Evolutionary conservation across 2,329 filamentous ascomycete genomes (phyloP).

Genomic region (Penicillium polonicum): DNA sequence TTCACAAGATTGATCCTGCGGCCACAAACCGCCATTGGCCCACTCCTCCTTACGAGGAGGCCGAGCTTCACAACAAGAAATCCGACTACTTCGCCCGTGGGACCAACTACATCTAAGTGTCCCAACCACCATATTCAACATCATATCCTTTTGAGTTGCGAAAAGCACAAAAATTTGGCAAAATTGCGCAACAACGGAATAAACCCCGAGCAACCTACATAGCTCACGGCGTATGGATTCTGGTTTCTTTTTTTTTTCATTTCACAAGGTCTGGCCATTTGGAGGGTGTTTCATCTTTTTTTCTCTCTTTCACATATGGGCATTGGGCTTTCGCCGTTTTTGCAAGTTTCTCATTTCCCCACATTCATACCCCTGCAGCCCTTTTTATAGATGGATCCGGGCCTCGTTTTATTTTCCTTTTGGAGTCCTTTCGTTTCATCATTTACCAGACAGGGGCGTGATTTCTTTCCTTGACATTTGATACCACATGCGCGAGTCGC

Average conservation of each 20-base stretch:
- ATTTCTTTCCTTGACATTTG: slow-evolving; percentile 28
- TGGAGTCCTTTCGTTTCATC: slow-evolving; percentile 26
- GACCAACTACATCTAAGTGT: slow-evolving; percentile 37
- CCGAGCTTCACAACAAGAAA: slow-evolving; percentile 83
- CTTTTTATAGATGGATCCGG: slow-evolving; percentile 38
- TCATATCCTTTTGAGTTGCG: slow-evolving; percentile 15
- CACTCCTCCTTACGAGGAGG: slow-evolving; percentile 91
- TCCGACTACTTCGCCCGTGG: slow-evolving; percentile 76
- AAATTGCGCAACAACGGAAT: slow-evolving; percentile 26
- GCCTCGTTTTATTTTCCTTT: slow-evolving; percentile 34
- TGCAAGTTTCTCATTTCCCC: slow-evolving; percentile 21
- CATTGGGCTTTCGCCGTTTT: slow-evolving; percentile 22
- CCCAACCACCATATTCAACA: slow-evolving; percentile 15
- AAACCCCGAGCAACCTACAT: slow-evolving; percentile 14
- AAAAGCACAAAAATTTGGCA: slow-evolving; percentile 22
- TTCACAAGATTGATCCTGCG: slow-evolving; percentile 53
- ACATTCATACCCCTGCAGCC: slow-evolving; percentile 42
- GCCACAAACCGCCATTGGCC: slow-evolving; percentile 73
- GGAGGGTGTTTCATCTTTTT: slow-evolving; percentile 5
- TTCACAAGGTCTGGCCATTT: slow-evolving; percentile 25
- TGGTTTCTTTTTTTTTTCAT: slow-evolving; percentile 23
- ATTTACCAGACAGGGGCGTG: slow-evolving; percentile 11
- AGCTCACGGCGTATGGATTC: slow-evolving; percentile 34
- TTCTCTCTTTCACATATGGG: slow-evolving; percentile 23
- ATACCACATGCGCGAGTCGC: slow-evolving; percentile 37